Percentiles rank a stretch among this genome's conserved stretches.
These are phyloP conservation scores for Erythrobasidium hasegawianum DNA, from an alignment of 1,284 basidiomycete species.

Conservation along the genomic window DNA sequence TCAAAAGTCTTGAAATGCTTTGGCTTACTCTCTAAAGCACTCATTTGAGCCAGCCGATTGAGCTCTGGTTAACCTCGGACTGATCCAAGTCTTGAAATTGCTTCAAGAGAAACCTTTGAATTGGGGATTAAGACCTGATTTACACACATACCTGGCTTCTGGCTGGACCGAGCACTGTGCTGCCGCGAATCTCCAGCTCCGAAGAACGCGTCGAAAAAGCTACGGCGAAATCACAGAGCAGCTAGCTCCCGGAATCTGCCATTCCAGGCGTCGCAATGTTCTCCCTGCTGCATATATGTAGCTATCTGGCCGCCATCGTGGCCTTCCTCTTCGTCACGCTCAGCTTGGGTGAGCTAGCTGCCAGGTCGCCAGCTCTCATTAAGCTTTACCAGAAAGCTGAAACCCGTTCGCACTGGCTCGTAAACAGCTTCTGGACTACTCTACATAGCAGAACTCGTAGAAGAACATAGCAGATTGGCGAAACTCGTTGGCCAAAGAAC, in stretches of 20 bases:
- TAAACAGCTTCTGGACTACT: conserved; percentile 79
- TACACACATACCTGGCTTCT: no score
- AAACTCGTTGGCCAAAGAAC: conserved; percentile 73
- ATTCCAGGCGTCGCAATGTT: conserved; percentile 37
- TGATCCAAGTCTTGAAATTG: no score
- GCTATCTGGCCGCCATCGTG: conserved; percentile 62
- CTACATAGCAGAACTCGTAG: conserved; percentile 84
- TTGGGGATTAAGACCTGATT: no score
- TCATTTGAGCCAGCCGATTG: conserved; percentile 57
- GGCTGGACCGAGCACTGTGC: no score
- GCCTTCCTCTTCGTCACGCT: conserved; percentile 75
- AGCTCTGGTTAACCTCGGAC: no score
- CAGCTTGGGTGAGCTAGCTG: conserved; percentile 63
- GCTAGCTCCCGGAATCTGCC: no score
- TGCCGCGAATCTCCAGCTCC: no score
- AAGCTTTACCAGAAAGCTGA: background rate
- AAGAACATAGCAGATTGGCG: conserved; percentile 77
- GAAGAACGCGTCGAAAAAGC: no score
- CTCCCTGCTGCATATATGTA: conserved; percentile 46
- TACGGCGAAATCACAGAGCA: no score
- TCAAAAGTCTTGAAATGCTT: background rate
- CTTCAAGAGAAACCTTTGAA: no score
- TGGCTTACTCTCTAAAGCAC: conserved; percentile 79
- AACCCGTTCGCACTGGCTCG: background rate
- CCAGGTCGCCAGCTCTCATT: background rate